Evolutionary conservation across 1,139 yeast genomes (phyloP).

Genomic region (Candida gigantensis): DNA sequence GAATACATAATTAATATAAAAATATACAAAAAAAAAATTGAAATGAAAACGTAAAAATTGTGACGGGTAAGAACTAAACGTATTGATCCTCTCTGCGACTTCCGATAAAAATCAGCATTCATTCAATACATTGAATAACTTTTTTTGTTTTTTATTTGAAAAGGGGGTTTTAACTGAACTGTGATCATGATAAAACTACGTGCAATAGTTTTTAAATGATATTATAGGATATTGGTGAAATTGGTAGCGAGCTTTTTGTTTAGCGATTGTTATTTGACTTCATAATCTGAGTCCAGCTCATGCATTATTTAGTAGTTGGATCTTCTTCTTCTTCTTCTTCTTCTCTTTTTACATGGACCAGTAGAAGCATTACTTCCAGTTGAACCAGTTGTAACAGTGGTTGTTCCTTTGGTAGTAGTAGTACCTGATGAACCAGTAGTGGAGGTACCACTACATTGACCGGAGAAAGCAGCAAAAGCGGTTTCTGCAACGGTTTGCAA

Average conservation of each 20-base stretch:
- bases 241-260: neutral
- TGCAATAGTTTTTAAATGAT: conserved; percentile 3
- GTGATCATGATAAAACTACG: conserved; percentile 4
- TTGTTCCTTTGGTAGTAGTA: conserved; percentile 12
- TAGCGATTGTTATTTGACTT: neutral
- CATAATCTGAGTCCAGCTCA: conserved; percentile 4
- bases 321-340: conserved; percentile 37
- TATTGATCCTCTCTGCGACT: too few species aligned
- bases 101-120: neutral
- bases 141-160: neutral
- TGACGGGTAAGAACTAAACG: too few species aligned
- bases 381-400: neutral
- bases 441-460: conserved; percentile 29
- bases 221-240: neutral
- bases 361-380: conserved; percentile 9
- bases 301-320: conserved; percentile 12
- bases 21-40: too few species aligned
- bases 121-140: neutral
- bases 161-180: neutral
- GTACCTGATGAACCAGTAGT: conserved; percentile 13
- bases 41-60: neutral
- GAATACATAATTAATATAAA: too few species aligned
- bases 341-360: conserved; percentile 37
- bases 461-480: conserved; percentile 46
- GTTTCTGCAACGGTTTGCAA: conserved; percentile 40